These are phyloP conservation scores for Vitellaria paradoxa DNA, from an alignment of 179 eudicot species.

Conservation along the genomic window DNA sequence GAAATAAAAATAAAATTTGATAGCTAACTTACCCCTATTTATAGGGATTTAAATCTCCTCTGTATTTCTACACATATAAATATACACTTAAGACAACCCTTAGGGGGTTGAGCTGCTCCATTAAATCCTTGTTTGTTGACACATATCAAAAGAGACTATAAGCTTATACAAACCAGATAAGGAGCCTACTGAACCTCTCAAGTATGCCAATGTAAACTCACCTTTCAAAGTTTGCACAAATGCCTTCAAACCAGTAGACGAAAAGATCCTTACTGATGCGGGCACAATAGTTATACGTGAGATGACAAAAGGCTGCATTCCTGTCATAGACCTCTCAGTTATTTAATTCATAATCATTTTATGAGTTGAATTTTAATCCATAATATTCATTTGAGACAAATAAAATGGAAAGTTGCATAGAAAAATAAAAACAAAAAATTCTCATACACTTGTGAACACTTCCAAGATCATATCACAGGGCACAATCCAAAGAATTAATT, in stretches of 20 bases:
- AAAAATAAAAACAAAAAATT: neutral
- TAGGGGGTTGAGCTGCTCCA: too few species aligned
- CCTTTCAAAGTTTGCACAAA: constrained; percentile 79
- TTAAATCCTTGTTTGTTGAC: too few species aligned
- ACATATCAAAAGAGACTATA: neutral
- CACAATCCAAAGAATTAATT: neutral
- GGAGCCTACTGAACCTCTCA: neutral
- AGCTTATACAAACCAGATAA: neutral
- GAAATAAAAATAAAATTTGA: too few species aligned
- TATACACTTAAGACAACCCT: too few species aligned
- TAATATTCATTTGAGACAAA: neutral
- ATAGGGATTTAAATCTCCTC: too few species aligned
- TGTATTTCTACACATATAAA: too few species aligned
- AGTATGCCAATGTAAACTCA: constrained; percentile 28
- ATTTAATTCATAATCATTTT: neutral
- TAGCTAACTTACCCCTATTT: too few species aligned
- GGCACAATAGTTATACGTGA: constrained; percentile 43
- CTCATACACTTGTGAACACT: neutral
- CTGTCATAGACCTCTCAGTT: constrained; percentile 36
- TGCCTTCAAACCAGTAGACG: constrained; percentile 78
- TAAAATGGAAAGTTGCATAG: neutral
- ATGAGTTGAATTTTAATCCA: too few species aligned
- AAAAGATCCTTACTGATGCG: constrained; percentile 64
- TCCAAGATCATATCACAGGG: neutral
- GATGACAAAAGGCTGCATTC: constrained; percentile 79